Percentiles rank a stretch among this genome's conserved stretches.
phyloP scores from a whole-genome alignment of 768 basidiomycete species.

The Pisolithus sp. region DNA sequence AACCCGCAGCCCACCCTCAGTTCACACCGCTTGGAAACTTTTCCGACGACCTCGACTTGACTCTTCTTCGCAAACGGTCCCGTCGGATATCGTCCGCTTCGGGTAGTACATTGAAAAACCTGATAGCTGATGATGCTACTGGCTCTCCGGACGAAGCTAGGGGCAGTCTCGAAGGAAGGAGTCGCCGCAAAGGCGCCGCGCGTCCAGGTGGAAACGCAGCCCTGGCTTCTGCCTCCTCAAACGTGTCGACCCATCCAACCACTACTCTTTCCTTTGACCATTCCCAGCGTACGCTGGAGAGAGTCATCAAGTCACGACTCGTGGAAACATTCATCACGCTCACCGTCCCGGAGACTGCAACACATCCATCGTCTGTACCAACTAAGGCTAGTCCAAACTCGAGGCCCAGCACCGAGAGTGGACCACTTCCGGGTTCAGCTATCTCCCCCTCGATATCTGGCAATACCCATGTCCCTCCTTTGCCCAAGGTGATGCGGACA shows the following conservation, averaged over 20 bases:
- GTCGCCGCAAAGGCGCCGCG: slow-evolving; percentile 41
- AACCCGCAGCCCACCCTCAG: slow-evolving; percentile 58
- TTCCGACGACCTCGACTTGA: slow-evolving; percentile 67
- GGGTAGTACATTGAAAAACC: slow-evolving; percentile 39
- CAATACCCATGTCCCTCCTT: slow-evolving; percentile 2
- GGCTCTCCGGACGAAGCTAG: slow-evolving; percentile 20
- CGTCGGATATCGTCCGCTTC: slow-evolving; percentile 60
- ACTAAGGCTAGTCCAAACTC: slow-evolving; percentile 18
- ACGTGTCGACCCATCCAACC: slow-evolving; percentile 14
- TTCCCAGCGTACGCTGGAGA: slow-evolving; percentile 66
- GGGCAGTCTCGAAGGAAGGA: slow-evolving; percentile 26
- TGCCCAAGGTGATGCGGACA: slow-evolving; percentile 10
- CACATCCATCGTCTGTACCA: slow-evolving; percentile 19
- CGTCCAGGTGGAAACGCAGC: slow-evolving; percentile 28
- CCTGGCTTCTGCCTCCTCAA: slow-evolving; percentile 6
- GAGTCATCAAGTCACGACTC: slow-evolving; percentile 61
- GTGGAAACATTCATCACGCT: slow-evolving; percentile 74
- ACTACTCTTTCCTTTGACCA: slow-evolving; percentile 44
- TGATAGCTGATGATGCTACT: slow-evolving; percentile 40
- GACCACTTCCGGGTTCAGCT: slow-evolving; percentile 10
- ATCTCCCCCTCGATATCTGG: neutral
- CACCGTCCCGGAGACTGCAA: slow-evolving; percentile 30
- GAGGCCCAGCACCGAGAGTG: slow-evolving; percentile 22
- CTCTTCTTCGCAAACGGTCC: slow-evolving; percentile 49
- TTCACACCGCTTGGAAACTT: slow-evolving; percentile 50